A percentile compares a stretch with the other conserved stretches of the same genome.
These are phyloP conservation scores for Candida peoriensis DNA, from an alignment of 805 yeast genomes.

Conservation along the genomic window DNA sequence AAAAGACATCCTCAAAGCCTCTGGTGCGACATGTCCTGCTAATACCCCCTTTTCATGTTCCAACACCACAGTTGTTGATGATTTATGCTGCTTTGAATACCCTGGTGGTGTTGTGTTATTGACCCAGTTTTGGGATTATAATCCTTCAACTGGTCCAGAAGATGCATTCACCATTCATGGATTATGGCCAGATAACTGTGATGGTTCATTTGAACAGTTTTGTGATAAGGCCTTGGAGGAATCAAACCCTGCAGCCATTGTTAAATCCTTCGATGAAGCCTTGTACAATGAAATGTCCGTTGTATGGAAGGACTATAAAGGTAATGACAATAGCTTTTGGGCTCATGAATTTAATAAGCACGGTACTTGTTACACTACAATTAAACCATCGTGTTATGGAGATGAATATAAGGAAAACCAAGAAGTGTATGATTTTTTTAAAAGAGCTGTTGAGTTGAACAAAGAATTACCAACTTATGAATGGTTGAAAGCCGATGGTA, in stretches of 20 bases:
- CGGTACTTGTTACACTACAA: conserved; percentile 85
- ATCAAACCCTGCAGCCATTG: conserved; percentile 39
- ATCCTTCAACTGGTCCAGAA: conserved; percentile 66
- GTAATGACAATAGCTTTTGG: conserved; percentile 72
- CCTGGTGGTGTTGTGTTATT: conserved; percentile 81
- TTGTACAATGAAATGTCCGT: conserved; percentile 51
- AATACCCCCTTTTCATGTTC: conserved; percentile 58
- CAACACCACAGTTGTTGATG: conserved; percentile 46
- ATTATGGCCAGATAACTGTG: conserved; percentile 85
- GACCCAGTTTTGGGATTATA: conserved; percentile 92
- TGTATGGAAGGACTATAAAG: conserved; percentile 72
- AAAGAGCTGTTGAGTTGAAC: conserved; percentile 53
- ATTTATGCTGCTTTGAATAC: conserved; percentile 79
- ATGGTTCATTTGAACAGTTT: conserved; percentile 74
- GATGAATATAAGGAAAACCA: conserved; percentile 18
- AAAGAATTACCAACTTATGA: conserved; percentile 59
- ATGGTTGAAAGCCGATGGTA: conserved; percentile 63
- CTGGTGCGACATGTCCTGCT: conserved; percentile 40
- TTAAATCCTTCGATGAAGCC: conserved; percentile 40
- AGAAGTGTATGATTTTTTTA: conserved; percentile 65
- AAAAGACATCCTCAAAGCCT: neutral
- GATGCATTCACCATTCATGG: conserved; percentile 80
- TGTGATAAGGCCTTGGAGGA: conserved; percentile 63
- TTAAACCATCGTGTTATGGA: conserved; percentile 67
- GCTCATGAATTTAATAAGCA: conserved; percentile 91